Base-by-base conservation (phyloP, 495 filamentous ascomycete species). In the Trichoderma virens region DNA sequence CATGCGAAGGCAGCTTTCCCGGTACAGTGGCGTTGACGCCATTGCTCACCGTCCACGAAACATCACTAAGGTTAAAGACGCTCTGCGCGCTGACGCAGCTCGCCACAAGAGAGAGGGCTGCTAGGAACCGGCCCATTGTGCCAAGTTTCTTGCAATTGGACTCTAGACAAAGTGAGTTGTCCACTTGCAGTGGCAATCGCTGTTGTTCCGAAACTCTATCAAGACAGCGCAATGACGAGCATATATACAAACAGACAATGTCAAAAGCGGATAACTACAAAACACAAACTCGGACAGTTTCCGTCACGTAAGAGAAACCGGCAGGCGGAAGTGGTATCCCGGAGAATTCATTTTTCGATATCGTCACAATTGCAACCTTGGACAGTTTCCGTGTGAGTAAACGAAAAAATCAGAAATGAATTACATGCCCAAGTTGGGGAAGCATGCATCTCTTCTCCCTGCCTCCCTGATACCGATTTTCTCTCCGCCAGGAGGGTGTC, bases 1-100 rank as follows among this genome's bases (percentile, higher is more conserved):
- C 82, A 47, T 89, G 85, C 0, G 85, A 88, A 7, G 88, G 88
- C 1, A 89, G 74, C 23, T 74, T 76, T 3, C 79, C 87, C 1
- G 84, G 83, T 16, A 88, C 83, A 0, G 78, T 83, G 20, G 81
- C 79, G 66, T 86, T 84, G 59, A 79, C 65, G 5, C 73, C 69
- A 65, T 80, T 85, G 18, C 76, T 78, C 14, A 89, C 72, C 1
- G 79, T 85, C 86, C 86, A 89, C 54, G 72, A 65, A 62, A 77
- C 72, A 1, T 74, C 74, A 56, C 80, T 80, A 20, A 89, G 71
- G 43, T 86, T 79, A 32, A 23, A 47, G 4, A 47, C 23, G 2
- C 20, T 7, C 8, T 64, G 23, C 70, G 71, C 43, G 8, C 18
- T 47, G 8, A 23, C 43, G n/a, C 43, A 47, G 20, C 43, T 47